A percentile compares a stretch with the other conserved stretches of the same genome.
These are phyloP conservation scores for Fusarium sp. DNA, from an alignment of 2,329 filamentous ascomycete genomes.

Conservation along the genomic window DNA sequence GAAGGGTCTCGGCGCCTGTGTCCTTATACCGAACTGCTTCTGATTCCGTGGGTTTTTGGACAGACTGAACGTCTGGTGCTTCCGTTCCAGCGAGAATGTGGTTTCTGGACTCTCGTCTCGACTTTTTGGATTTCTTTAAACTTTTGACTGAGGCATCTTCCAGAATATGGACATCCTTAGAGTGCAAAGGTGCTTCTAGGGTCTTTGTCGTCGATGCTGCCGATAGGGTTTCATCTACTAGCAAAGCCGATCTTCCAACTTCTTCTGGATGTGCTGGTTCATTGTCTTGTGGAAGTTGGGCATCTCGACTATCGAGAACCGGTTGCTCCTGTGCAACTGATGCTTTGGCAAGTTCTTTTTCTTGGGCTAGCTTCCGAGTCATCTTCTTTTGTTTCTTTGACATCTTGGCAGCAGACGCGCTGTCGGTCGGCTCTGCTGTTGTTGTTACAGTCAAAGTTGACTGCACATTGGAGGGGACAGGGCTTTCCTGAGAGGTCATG, in stretches of 20 bases:
- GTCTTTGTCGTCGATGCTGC: neutral
- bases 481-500: neutral
- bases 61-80: no score
- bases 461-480: neutral
- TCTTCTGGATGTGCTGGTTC: neutral
- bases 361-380: slow-evolving; percentile 47
- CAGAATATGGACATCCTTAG: neutral
- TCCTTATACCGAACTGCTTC: no score
- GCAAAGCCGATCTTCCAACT: neutral
- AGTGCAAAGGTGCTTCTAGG: no score
- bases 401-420: slow-evolving; percentile 34
- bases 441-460: neutral
- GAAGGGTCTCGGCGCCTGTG: no score
- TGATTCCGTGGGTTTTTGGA: no score
- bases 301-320: neutral
- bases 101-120: no score
- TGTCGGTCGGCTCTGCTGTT: neutral
- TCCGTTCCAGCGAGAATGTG: no score
- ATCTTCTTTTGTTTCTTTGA: slow-evolving; percentile 53
- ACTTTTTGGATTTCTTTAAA: no score
- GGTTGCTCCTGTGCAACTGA: neutral
- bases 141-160: no score
- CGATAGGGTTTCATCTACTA: neutral
- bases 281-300: neutral
- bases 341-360: slow-evolving; percentile 14